These are phyloP conservation scores for Theileria parva DNA, from an alignment of 169 alveolate genomes.

Conservation along the genomic window DNA sequence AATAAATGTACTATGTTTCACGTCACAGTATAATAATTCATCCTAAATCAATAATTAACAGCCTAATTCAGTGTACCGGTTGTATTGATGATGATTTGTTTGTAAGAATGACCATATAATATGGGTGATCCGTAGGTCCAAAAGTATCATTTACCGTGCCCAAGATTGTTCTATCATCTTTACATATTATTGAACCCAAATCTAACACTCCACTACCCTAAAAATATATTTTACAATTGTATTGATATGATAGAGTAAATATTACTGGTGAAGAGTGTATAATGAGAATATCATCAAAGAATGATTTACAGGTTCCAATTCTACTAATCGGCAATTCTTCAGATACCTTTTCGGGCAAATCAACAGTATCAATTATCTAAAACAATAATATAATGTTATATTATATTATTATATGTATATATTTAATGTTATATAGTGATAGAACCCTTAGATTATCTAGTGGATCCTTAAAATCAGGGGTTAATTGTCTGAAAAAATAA, in stretches of 20 bases:
- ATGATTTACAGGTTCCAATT: conserved; percentile 45
- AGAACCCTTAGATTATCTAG: conserved; percentile 59
- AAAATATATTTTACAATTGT: not conserved
- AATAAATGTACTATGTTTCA: conserved; percentile 59
- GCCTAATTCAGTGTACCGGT: conserved; percentile 5
- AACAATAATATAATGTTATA: not conserved
- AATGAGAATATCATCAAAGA: conserved; percentile 45
- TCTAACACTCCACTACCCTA: conserved; percentile 39
- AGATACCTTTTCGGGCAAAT: conserved; percentile 49
- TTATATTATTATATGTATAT: not conserved
- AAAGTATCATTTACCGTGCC: conserved; percentile 69
- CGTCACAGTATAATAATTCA: conserved; percentile 49
- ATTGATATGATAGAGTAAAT: not conserved
- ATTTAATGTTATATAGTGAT: not conserved
- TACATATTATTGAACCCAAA: conserved; percentile 67
- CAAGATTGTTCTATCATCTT: conserved; percentile 48
- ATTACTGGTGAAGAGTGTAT: conserved; percentile 43
- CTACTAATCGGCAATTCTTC: conserved; percentile 41
- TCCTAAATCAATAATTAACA: conserved; percentile 25
- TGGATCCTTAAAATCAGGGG: conserved; percentile 23
- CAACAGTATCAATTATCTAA: conserved; percentile 62
- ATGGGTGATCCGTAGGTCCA: conserved; percentile 56
- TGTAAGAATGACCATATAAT: conserved; percentile 46
- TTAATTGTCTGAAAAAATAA: not conserved
- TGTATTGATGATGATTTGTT: conserved; percentile 22